phyloP scores from a whole-genome alignment of 2,329 filamentous ascomycete species.

The Calonectria hongkongensis region DNA sequence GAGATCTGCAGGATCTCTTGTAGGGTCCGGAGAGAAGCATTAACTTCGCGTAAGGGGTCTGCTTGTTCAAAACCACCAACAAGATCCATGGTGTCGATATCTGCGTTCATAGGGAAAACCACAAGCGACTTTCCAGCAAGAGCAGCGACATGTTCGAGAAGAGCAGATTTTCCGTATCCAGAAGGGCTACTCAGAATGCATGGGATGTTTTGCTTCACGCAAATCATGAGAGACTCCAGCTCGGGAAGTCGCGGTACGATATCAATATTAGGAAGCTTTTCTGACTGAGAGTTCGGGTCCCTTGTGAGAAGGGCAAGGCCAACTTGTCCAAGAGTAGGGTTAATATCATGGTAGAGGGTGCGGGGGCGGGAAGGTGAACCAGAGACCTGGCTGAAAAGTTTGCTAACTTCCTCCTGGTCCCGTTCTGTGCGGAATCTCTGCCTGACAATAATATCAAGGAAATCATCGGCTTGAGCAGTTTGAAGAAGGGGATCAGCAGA shows the following conservation, averaged over 20 bases:
- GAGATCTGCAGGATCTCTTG: constrained; percentile 71
- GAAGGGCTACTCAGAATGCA: constrained; percentile 91
- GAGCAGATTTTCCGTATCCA: constrained; percentile 89
- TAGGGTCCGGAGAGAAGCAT: constrained; percentile 71
- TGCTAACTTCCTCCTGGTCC: constrained; percentile 80
- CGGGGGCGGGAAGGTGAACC: constrained; percentile 70
- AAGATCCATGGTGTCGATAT: constrained; percentile 97
- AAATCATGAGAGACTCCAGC: constrained; percentile 91
- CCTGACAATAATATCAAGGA: constrained; percentile 87
- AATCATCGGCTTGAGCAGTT: constrained; percentile 79
- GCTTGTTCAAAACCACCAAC: constrained; percentile 98
- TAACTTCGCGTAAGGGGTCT: constrained; percentile 84
- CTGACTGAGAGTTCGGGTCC: constrained; percentile 71
- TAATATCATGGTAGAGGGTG: constrained; percentile 84
- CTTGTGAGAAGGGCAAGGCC: constrained; percentile 84
- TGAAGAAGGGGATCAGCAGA: constrained; percentile 75
- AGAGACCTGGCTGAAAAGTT: constrained; percentile 81
- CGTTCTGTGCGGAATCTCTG: constrained; percentile 86
- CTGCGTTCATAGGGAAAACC: constrained; percentile 92
- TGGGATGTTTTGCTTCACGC: constrained; percentile 89
- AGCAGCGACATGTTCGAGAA: constrained; percentile 88
- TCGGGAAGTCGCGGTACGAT: constrained; percentile 77
- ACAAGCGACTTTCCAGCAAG: constrained; percentile 84
- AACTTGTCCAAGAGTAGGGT: constrained; percentile 81
- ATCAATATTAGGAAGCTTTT: constrained; percentile 70